These are phyloP conservation scores for Paraphaeosphaeria minitans DNA, from an alignment of 2,329 filamentous ascomycete genomes.

Conservation along the genomic window DNA sequence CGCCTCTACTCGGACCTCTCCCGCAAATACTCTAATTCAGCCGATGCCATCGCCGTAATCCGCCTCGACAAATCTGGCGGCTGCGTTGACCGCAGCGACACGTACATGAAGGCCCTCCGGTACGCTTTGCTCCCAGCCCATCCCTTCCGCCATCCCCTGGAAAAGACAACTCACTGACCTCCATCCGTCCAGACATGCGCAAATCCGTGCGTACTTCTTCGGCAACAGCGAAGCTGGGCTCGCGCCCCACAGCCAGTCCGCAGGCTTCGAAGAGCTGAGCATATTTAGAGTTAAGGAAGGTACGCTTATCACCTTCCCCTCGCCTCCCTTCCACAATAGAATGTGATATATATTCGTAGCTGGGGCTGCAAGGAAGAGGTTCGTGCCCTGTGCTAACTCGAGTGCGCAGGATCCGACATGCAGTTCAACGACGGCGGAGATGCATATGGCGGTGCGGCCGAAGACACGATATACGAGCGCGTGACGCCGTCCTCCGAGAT, in stretches of 20 bases:
- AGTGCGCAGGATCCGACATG: conserved; percentile 18
- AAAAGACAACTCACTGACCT: too few relatives aligned
- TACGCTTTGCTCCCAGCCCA: conserved; percentile 77
- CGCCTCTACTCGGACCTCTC: conserved; percentile 75
- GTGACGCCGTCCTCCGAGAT: conserved; percentile 70
- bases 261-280: conserved; percentile 75
- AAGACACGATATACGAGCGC: conserved; percentile 60
- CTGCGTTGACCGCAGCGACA: conserved; percentile 74
- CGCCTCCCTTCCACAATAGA: too few relatives aligned
- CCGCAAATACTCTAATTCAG: conserved; percentile 65
- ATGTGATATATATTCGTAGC: too few relatives aligned
- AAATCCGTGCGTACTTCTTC: conserved; percentile 74
- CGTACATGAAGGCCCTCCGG: conserved; percentile 73
- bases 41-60: conserved; percentile 74
- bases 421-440: conserved; percentile 54
- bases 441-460: conserved; percentile 41
- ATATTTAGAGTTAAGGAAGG: conserved; percentile 73
- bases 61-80: conserved; percentile 85
- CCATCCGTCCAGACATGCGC: too few relatives aligned
- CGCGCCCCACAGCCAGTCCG: conserved; percentile 84
- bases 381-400: conserved; percentile 56
- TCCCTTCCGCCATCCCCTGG: too few relatives aligned
- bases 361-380: too few relatives aligned
- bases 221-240: conserved; percentile 72
- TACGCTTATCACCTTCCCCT: conserved; percentile 32